Percentiles rank a stretch among this genome's conserved stretches.
These are phyloP conservation scores for Chenopodium suecicum DNA, from an alignment of 148 eudicot species.

Conservation along the genomic window DNA sequence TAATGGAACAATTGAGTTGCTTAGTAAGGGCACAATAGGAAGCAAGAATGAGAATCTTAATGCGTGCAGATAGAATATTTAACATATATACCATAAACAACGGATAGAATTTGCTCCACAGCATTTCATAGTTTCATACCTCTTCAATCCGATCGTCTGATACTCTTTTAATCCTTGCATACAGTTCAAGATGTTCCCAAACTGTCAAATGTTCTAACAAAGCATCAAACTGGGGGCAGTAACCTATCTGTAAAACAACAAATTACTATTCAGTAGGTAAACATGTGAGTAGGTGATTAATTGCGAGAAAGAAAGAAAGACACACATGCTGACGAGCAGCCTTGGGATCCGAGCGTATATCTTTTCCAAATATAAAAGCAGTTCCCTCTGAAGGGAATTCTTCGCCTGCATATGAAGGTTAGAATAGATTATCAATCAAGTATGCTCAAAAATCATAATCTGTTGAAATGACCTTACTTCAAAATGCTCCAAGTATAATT, in stretches of 20 bases:
- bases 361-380: conserved; percentile 83
- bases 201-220: conserved; percentile 77
- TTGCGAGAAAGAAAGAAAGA: conserved; percentile 19
- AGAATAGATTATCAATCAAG: neutral
- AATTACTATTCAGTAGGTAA: conserved; percentile 9
- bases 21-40: neutral
- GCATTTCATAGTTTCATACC: conserved; percentile 55
- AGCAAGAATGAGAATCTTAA: neutral
- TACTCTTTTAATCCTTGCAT: conserved; percentile 90
- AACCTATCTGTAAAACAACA: conserved; percentile 69
- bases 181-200: conserved; percentile 91
- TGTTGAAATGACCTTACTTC: neutral
- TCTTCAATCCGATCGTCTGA: conserved; percentile 60
- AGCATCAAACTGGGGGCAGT: conserved; percentile 99
- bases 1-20: neutral
- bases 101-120: neutral
- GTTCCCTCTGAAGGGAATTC: conserved; percentile 84
- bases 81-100: neutral
- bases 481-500: too few relatives aligned
- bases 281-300: conserved; percentile 6
- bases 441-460: neutral
- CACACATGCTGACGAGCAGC: conserved; percentile 83
- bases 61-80: neutral
- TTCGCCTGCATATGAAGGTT: conserved; percentile 62
- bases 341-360: conserved; percentile 69